Conservation (phyloP, 805 yeast species). For the Yarrowia yakushimensis region DNA sequence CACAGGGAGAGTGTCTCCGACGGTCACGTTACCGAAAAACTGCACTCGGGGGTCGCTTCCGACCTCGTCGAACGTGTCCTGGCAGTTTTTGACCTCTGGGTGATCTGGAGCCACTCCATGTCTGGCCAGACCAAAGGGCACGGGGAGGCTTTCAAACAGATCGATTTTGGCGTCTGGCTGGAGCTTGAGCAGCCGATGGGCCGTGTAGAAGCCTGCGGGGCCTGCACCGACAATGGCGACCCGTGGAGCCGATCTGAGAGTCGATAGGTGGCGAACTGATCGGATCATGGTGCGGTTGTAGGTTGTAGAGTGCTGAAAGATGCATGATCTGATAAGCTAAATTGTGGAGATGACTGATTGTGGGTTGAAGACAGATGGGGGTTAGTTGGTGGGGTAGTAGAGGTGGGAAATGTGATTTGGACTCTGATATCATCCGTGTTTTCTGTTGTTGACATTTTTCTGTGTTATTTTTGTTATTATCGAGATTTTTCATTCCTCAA, state of each 20-base stretch:
- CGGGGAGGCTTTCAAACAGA: slow-evolving; percentile 77
- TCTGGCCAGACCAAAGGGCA: slow-evolving; percentile 87
- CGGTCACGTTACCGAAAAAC: slow-evolving; percentile 66
- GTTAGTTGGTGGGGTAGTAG: no score
- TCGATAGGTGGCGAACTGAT: slow-evolving; percentile 5
- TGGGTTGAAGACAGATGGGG: neutral
- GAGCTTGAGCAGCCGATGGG: slow-evolving; percentile 61
- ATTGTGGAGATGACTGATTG: neutral
- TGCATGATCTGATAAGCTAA: slow-evolving; percentile 16
- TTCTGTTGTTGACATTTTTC: no score
- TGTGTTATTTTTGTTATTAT: no score
- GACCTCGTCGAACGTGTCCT: slow-evolving; percentile 64
- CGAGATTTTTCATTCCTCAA: no score
- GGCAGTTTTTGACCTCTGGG: slow-evolving; percentile 80
- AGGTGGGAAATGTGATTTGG: no score
- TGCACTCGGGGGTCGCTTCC: slow-evolving; percentile 41
- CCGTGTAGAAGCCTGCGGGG: slow-evolving; percentile 94
- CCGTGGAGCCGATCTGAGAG: slow-evolving; percentile 22
- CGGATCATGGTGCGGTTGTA: slow-evolving; percentile 7
- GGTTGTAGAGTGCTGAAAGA: no score
- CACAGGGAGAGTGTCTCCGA: slow-evolving; percentile 63
- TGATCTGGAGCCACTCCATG: slow-evolving; percentile 99
- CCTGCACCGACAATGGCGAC: slow-evolving; percentile 91
- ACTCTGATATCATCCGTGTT: no score
- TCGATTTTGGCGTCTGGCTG: slow-evolving; percentile 51